These are phyloP conservation scores for Ramularia collo-cygni DNA, from an alignment of 2,329 filamentous ascomycete species.

Conservation along the genomic window DNA sequence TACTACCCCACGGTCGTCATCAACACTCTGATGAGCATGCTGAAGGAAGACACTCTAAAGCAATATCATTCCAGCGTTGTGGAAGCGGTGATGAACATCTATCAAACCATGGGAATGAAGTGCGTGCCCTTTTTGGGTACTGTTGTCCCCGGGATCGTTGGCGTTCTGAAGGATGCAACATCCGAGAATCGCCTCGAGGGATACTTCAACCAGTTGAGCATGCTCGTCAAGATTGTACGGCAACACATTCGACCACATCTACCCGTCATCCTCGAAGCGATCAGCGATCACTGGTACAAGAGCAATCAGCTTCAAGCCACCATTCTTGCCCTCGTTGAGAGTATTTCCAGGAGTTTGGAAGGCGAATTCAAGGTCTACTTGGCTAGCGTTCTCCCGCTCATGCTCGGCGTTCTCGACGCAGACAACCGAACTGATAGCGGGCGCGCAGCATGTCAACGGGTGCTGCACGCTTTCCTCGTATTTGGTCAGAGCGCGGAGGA, in stretches of 20 bases:
- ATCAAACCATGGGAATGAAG: conserved; percentile 89
- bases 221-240: conserved; percentile 87
- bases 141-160: conserved; percentile 88
- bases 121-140: conserved; percentile 91
- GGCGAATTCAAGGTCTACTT: conserved; percentile 98
- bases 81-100: conserved; percentile 98
- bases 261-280: conserved; percentile 74
- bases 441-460: conserved; percentile 43
- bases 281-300: conserved; percentile 84
- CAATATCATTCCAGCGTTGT: conserved; percentile 92
- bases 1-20: conserved; percentile 98
- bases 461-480: conserved; percentile 89
- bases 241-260: conserved; percentile 93
- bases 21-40: conserved; percentile 83
- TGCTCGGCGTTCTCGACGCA: conserved; percentile 89
- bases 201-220: conserved; percentile 94
- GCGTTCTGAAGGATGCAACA: conserved; percentile 77
- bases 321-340: conserved; percentile 85
- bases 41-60: conserved; percentile 82
- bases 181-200: conserved; percentile 64
- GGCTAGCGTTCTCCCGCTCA: conserved; percentile 78
- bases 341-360: conserved; percentile 86
- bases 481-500: conserved; percentile 95
- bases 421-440: conserved; percentile 67
- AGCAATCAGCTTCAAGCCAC: conserved; percentile 79